Evolutionary conservation across 805 yeast species (phyloP).

Genomic region (Dipodascopsis uninucleata): DNA sequence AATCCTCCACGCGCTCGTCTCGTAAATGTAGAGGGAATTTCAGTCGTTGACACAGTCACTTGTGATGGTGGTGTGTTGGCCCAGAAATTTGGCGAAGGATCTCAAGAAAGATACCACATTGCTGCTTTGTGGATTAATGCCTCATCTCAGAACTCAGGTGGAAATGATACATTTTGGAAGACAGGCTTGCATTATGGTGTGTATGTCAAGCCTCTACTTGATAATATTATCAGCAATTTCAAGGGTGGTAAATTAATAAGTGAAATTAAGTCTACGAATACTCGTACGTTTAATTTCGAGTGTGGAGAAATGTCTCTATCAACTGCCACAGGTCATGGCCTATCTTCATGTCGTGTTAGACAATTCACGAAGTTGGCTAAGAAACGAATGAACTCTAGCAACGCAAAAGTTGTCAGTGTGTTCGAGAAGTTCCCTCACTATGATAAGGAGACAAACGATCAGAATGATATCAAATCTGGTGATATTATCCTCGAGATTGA

Average conservation of each 20-base stretch:
- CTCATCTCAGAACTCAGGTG: slow-evolving; percentile 17
- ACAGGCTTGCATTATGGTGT: slow-evolving; percentile 17
- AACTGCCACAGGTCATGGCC: slow-evolving; percentile 19
- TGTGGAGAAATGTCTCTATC: slow-evolving; percentile 13
- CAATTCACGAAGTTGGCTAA: slow-evolving; percentile 12
- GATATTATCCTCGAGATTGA: slow-evolving; percentile 24
- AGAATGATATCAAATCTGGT: slow-evolving; percentile 15
- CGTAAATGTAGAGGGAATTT: slow-evolving; percentile 20
- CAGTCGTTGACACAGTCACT: slow-evolving; percentile 15
- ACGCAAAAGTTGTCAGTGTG: slow-evolving; percentile 9
- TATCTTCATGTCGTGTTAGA: slow-evolving; percentile 11
- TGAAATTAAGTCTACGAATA: slow-evolving; percentile 2
- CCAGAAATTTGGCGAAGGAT: not conserved
- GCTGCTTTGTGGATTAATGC: slow-evolving; percentile 22
- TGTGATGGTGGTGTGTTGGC: slow-evolving; percentile 24
- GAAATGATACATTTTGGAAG: slow-evolving; percentile 22
- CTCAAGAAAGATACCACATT: slow-evolving; percentile 9
- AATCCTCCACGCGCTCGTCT: slow-evolving; percentile 25
- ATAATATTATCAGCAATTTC: not conserved
- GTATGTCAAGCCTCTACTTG: slow-evolving; percentile 21
- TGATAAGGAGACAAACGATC: slow-evolving; percentile 4
- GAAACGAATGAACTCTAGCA: slow-evolving; percentile 10
- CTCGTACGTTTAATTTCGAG: slow-evolving; percentile 23
- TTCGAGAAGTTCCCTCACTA: slow-evolving; percentile 21
- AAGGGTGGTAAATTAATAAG: not conserved